Evolutionary conservation across 2,329 filamentous ascomycete species (phyloP), one percentile per base, ranked within the genome.

Genomic region (Dactylellina parvicollis): DNA sequence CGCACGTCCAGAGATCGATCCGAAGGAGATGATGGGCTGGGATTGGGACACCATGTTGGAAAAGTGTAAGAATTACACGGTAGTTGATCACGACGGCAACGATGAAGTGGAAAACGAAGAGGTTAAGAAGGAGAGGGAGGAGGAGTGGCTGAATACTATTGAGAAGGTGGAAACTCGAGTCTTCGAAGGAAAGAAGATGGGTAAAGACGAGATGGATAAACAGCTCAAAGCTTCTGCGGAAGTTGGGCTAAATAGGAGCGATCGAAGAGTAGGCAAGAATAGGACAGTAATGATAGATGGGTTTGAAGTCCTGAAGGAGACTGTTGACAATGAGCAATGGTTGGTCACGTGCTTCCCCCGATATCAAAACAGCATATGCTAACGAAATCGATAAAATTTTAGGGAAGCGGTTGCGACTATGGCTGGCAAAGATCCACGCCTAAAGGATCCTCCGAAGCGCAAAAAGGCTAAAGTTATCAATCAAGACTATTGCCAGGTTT

Each of bases 11-110:
- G 82, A 86, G 65, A 82, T 87, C 30, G 82, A 87, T 66, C 82
- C 85, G 2, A 83, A 82, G 3, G 84, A 87, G 60, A 86, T 88
- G 84, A 77, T 87, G 0, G 81, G 80, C n/a, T 88, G 86, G 85
- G 83, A 86, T 65, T 84, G 85, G 78, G 80, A 83, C 0, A 86
- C 84, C 0, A 85, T 84, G 69, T 79, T 87, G 28, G 80, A 83
- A 18, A 85, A 85, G 64, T 86, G 85, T 76, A 84, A 84, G 55
- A 85, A 86, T 74, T 82, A 84, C 57, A 81, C 83, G 4, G 78
- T 81, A 1, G 83, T 85, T 60, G 76, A 81, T 16, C 78, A 80
- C 16, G 78, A 81, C 1, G 79, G 79, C 24, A 80, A 80, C 77
- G 78, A 62, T 1, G 71, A 78, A 9, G 69, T 75, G 0, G 77